phyloP scores from a whole-genome alignment of 805 yeast genomes.

The Cyberlindnera japonica region DNA sequence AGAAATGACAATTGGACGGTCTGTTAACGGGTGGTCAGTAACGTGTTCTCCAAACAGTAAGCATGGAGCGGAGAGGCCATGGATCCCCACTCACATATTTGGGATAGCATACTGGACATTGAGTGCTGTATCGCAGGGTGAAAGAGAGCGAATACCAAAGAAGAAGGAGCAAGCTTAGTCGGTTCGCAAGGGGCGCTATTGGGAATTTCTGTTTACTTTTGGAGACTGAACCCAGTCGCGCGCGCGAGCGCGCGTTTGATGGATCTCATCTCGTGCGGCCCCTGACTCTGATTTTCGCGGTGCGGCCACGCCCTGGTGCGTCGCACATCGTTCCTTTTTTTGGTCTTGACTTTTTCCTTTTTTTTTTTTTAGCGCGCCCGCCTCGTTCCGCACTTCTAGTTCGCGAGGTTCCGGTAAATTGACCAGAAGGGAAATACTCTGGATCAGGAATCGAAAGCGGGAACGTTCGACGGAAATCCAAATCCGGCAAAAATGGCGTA shows the following conservation, averaged over 20 bases:
- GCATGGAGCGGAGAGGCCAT: background rate
- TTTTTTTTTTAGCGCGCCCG: background rate
- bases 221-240: no score
- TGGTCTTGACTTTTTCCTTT: background rate
- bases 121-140: no score
- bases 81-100: slow-evolving; percentile 18
- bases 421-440: background rate
- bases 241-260: no score
- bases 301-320: no score
- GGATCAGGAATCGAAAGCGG: background rate
- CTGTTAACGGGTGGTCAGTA: no score
- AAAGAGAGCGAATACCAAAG: no score
- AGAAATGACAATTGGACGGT: slow-evolving; percentile 88
- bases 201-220: background rate
- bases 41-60: no score
- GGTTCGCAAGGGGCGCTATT: no score
- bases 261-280: background rate
- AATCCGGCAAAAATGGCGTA: slow-evolving; percentile 1
- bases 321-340: background rate
- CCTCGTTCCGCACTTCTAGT: background rate
- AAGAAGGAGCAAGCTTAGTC: no score
- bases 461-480: no score
- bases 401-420: no score
- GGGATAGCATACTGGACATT: slow-evolving; percentile 24
- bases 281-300: background rate